Conservation (phyloP, 768 basidiomycete species). For the Suillus plorans region DNA sequence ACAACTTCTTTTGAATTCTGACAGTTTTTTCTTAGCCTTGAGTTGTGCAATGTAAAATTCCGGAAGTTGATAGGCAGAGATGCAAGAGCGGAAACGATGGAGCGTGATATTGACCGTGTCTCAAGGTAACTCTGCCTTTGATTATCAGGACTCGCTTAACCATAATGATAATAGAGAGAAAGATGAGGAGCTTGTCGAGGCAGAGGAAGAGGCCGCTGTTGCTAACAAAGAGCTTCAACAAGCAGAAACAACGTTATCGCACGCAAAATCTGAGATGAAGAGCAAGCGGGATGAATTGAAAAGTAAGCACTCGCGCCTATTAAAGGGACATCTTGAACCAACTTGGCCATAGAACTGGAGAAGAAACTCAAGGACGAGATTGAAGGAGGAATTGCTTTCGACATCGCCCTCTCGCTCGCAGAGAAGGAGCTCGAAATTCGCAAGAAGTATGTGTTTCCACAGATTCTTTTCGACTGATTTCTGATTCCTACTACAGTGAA, state of each 20-base stretch:
- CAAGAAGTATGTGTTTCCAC: constrained; percentile 18
- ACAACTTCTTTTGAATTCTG: not conserved
- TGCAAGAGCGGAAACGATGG: constrained; percentile 64
- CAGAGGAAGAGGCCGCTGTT: constrained; percentile 31
- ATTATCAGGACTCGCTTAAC: not conserved
- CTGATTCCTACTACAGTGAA: constrained; percentile 15
- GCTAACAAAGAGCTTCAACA: constrained; percentile 61
- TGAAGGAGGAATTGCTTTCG: constrained; percentile 39
- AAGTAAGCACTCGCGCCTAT: constrained; percentile 37
- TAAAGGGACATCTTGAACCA: constrained; percentile 8
- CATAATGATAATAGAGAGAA: constrained; percentile 51
- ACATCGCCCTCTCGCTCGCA: constrained; percentile 47
- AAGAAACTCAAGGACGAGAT: constrained; percentile 41
- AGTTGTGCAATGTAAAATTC: constrained; percentile 58
- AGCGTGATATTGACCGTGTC: constrained; percentile 63
- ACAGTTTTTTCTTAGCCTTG: constrained; percentile 49
- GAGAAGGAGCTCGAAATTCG: constrained; percentile 14
- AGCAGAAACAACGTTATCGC: constrained; percentile 60
- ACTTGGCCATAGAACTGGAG: constrained; percentile 45
- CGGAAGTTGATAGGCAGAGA: constrained; percentile 64
- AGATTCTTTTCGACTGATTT: not conserved
- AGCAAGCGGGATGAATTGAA: constrained; percentile 62
- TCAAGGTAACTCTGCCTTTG: constrained; percentile 46
- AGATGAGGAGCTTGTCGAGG: constrained; percentile 54
- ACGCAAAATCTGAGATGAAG: constrained; percentile 59